Evolutionary conservation across 2,329 filamentous ascomycete species (phyloP).

Genomic region (Harringtonia aguacate): DNA sequence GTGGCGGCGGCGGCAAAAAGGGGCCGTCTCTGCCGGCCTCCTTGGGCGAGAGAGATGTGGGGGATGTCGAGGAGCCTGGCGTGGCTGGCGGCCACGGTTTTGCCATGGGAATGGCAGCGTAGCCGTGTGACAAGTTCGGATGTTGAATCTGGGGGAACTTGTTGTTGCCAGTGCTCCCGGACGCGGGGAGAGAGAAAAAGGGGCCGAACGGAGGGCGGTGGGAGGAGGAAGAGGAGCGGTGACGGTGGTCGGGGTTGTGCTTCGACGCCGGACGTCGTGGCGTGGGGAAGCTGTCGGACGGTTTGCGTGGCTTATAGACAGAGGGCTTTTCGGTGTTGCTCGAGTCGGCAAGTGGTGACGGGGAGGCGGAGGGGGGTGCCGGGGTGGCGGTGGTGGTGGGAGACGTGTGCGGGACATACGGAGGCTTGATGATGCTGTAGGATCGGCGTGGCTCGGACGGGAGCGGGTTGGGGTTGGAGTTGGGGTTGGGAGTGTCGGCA

Average conservation of each 20-base stretch:
- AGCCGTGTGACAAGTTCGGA: slow-evolving; percentile 12
- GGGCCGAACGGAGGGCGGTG: slow-evolving; percentile 16
- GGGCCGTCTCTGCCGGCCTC: slow-evolving; percentile 1
- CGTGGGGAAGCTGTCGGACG: slow-evolving; percentile 15
- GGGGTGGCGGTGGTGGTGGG: slow-evolving; percentile 2
- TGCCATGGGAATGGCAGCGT: slow-evolving; percentile 4
- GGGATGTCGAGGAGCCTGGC: slow-evolving; percentile 1
- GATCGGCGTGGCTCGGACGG: slow-evolving; percentile 10
- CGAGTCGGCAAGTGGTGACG: slow-evolving; percentile 12
- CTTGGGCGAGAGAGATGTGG: neutral
- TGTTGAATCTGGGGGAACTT: slow-evolving; percentile 15
- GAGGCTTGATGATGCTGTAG: slow-evolving; percentile 16
- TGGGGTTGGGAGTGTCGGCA: too few species aligned
- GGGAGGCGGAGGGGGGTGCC: neutral
- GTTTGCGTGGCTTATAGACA: slow-evolving; percentile 38
- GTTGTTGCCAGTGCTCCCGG: neutral
- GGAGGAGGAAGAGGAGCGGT: slow-evolving; percentile 14
- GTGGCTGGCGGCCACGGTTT: slow-evolving; percentile 2
- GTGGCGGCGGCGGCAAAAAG: neutral
- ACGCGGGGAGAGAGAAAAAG: slow-evolving; percentile 10
- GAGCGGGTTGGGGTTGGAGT: neutral
- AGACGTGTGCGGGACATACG: slow-evolving; percentile 14
- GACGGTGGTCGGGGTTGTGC: slow-evolving; percentile 4
- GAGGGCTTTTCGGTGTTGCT: slow-evolving; percentile 39
- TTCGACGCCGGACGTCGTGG: slow-evolving; percentile 8